phyloP scores from a whole-genome alignment of 1,284 basidiomycete species.

The Ustilago crameri region DNA sequence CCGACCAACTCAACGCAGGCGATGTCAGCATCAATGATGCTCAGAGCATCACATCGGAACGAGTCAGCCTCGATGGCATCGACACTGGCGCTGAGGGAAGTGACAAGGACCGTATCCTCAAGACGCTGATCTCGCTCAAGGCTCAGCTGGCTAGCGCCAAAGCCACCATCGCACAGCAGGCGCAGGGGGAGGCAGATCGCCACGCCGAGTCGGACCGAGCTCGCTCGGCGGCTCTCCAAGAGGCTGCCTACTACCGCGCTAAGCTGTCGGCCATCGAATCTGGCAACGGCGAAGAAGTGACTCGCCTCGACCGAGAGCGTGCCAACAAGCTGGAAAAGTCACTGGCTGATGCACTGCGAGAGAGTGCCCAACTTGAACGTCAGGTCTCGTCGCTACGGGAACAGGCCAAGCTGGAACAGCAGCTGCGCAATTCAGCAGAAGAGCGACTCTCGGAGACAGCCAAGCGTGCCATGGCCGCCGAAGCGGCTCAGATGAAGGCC shows the following conservation, averaged over 20 bases:
- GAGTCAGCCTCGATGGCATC: slow-evolving; percentile 61
- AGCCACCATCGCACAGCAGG: slow-evolving; percentile 79
- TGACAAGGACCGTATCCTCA: slow-evolving; percentile 73
- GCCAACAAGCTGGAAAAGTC: slow-evolving; percentile 82
- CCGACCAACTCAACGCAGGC: slow-evolving; percentile 69
- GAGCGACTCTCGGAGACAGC: slow-evolving; percentile 82
- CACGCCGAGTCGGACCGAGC: slow-evolving; percentile 83
- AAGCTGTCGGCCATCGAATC: slow-evolving; percentile 88
- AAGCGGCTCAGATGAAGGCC: slow-evolving; percentile 80
- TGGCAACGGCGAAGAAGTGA: slow-evolving; percentile 75
- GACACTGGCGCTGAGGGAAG: slow-evolving; percentile 68
- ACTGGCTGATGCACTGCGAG: slow-evolving; percentile 77
- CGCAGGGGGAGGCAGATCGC: slow-evolving; percentile 79
- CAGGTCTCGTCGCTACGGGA: slow-evolving; percentile 71
- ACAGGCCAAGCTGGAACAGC: slow-evolving; percentile 73
- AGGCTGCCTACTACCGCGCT: slow-evolving; percentile 94
- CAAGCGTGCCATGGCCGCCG: slow-evolving; percentile 83
- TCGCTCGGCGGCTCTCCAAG: slow-evolving; percentile 84
- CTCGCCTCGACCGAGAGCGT: slow-evolving; percentile 82
- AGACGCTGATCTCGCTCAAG: slow-evolving; percentile 85
- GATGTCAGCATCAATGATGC: slow-evolving; percentile 45
- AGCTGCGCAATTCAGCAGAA: slow-evolving; percentile 78
- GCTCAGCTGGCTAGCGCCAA: slow-evolving; percentile 88
- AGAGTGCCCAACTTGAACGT: slow-evolving; percentile 79
- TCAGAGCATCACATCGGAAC: slow-evolving; percentile 35